These are phyloP conservation scores for Cladosporium velox DNA, from an alignment of 2,329 filamentous ascomycete genomes.

Conservation along the genomic window DNA sequence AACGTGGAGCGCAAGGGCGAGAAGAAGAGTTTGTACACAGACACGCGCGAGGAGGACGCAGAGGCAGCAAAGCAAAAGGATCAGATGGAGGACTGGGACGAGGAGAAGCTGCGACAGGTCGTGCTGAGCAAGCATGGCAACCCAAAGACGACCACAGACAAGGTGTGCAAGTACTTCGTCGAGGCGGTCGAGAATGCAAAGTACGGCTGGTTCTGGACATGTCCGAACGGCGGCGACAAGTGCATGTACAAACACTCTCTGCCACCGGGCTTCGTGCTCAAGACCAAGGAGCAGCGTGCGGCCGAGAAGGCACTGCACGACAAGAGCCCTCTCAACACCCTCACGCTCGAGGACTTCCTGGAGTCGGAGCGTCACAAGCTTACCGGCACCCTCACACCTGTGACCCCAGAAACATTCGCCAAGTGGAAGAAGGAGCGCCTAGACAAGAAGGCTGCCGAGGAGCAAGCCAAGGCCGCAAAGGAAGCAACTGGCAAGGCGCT, in stretches of 20 bases:
- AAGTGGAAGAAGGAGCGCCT: constrained; percentile 96
- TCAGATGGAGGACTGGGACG: constrained; percentile 95
- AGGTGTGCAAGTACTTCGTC: constrained; percentile 99
- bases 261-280: constrained; percentile 91
- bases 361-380: constrained; percentile 96
- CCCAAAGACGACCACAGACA: constrained; percentile 91
- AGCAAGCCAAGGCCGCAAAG: constrained; percentile 85
- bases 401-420: constrained; percentile 87
- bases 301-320: constrained; percentile 95
- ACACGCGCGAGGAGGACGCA: constrained; percentile 70
- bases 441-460: constrained; percentile 93
- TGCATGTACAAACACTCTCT: constrained; percentile 98
- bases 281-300: constrained; percentile 94
- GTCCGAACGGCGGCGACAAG: constrained; percentile 93
- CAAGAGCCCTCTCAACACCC: constrained; percentile 89
- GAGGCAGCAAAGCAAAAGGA: constrained; percentile 78
- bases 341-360: constrained; percentile 95
- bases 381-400: constrained; percentile 85
- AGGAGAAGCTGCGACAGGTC: constrained; percentile 88
- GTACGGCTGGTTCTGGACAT: constrained; percentile 99
- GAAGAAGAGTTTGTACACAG: constrained; percentile 89
- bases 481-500: constrained; percentile 92
- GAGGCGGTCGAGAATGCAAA: constrained; percentile 97
- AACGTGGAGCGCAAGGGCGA: constrained; percentile 86
- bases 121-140: constrained; percentile 97